Conservation (phyloP, 23 red algal species). For the Gracilaria domingensis region DNA sequence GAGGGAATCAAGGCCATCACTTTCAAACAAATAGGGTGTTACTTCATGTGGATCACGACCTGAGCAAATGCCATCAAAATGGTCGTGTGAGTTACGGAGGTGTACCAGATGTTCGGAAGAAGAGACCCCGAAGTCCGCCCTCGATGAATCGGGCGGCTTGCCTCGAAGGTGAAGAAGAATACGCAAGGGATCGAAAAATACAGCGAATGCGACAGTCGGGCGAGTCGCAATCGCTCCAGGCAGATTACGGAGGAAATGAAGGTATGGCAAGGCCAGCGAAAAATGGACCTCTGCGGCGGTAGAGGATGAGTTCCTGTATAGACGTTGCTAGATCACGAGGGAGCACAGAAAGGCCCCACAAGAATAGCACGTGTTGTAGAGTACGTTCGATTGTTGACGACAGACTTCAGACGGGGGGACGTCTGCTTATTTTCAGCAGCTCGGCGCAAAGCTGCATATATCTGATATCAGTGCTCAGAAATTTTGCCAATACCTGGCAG, state of each 20-base stretch:
- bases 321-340: background rate
- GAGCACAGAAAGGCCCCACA: background rate
- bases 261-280: too few species aligned
- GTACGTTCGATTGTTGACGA: background rate
- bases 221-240: background rate
- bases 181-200: conserved; percentile 2
- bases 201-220: background rate
- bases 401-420: background rate
- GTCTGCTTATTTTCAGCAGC: background rate
- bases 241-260: background rate
- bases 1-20: background rate
- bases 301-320: background rate
- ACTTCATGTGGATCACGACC: conserved; percentile 2
- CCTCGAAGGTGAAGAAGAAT: background rate
- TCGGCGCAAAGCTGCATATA: too few species aligned
- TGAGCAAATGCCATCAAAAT: background rate
- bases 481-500: background rate
- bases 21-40: background rate
- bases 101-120: background rate
- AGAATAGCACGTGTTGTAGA: background rate
- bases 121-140: background rate
- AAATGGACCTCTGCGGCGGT: background rate
- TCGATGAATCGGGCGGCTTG: background rate
- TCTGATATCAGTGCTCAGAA: background rate
- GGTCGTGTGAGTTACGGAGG: background rate